Evolutionary conservation across 2,329 filamentous ascomycete species (phyloP).

Genomic region (Colletotrichum sp.): DNA sequence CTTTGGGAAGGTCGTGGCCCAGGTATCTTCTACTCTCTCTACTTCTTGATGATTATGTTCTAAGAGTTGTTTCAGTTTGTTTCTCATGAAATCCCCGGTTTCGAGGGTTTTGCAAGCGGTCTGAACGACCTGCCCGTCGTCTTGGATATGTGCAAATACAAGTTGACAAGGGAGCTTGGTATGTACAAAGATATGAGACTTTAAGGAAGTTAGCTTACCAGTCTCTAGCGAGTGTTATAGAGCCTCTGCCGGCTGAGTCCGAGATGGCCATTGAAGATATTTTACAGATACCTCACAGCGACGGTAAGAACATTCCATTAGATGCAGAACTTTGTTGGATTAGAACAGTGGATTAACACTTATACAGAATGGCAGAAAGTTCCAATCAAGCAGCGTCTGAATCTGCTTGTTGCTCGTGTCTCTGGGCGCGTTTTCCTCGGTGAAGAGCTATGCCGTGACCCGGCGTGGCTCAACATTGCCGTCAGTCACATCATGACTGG

Average conservation of each 20-base stretch:
- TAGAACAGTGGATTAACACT: background rate
- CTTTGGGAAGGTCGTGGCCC: background rate
- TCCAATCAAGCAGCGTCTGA: background rate
- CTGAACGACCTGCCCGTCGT: background rate
- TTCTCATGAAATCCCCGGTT: background rate
- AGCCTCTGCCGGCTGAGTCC: background rate
- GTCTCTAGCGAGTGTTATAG: background rate
- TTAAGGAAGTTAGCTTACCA: fast-evolving
- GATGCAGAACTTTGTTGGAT: fast-evolving
- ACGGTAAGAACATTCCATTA: background rate
- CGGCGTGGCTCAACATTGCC: constrained; percentile 51
- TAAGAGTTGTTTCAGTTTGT: background rate
- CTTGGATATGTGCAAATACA: background rate
- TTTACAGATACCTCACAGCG: background rate
- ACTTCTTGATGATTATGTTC: background rate
- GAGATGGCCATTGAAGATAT: background rate
- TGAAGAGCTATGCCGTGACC: constrained; percentile 46
- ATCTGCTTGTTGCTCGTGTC: background rate
- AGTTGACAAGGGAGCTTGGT: background rate
- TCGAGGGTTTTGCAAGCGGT: background rate
- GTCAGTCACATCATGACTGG: constrained; percentile 44
- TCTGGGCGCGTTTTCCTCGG: constrained; percentile 29
- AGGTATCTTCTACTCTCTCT: background rate
- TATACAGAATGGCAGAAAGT: background rate
- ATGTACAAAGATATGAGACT: background rate